A percentile compares a stretch with the other conserved stretches of the same genome.
phyloP scores from a whole-genome alignment of 495 filamentous ascomycete species.

The Xylaria intraflava region DNA sequence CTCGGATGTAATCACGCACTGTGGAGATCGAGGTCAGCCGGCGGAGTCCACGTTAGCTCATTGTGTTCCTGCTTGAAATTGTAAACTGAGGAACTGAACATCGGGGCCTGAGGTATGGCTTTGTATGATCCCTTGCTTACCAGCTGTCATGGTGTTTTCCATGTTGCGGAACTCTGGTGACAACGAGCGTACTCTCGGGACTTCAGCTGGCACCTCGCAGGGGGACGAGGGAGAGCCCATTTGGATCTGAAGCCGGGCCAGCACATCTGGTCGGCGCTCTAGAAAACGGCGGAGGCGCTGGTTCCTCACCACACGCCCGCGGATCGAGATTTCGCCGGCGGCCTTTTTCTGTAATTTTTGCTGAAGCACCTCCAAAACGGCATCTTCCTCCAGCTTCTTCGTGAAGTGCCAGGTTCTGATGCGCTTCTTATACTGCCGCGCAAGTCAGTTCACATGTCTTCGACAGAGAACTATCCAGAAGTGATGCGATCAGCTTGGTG shows the following conservation, averaged over 20 bases:
- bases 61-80: not conserved
- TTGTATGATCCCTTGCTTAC: conserved; percentile 3
- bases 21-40: conserved; percentile 1
- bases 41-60: not conserved
- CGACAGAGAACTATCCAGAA: not conserved
- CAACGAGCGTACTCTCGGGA: conserved; percentile 5
- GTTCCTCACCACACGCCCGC: conserved; percentile 12
- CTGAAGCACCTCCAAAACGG: conserved; percentile 9
- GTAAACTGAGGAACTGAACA: not conserved
- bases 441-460: not conserved
- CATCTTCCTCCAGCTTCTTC: conserved; percentile 14
- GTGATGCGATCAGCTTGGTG: not conserved
- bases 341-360: conserved; percentile 9
- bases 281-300: conserved; percentile 12
- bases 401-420: conserved; percentile 13
- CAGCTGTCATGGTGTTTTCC: conserved; percentile 9
- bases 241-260: conserved; percentile 5
- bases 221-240: conserved; percentile 3
- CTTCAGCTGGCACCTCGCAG: not conserved
- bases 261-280: conserved; percentile 8
- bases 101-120: not conserved
- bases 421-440: conserved; percentile 12
- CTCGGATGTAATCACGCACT: conserved; percentile 12
- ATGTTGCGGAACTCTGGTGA: conserved; percentile 8
- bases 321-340: conserved; percentile 8